A percentile compares a stretch with the other conserved stretches of the same genome.
phyloP scores from a whole-genome alignment of 2,329 filamentous ascomycete species.

The Fusarium dlaminii region DNA sequence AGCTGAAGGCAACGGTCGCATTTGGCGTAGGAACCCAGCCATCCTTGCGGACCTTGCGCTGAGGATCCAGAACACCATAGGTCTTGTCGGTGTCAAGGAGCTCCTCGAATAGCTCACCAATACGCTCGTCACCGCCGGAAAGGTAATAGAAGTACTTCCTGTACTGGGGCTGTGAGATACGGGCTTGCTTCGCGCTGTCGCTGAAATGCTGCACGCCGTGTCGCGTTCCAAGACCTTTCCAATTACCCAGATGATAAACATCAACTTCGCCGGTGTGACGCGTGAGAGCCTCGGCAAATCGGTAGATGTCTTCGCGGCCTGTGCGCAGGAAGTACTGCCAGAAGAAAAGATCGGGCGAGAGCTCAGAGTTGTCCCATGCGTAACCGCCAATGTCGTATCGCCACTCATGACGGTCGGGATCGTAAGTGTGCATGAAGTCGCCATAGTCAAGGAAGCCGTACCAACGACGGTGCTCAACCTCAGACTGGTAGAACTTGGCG shows the following conservation, averaged over 20 bases:
- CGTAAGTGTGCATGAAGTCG: conserved; percentile 71
- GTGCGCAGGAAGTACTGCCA: conserved; percentile 71
- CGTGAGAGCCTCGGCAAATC: conserved; percentile 66
- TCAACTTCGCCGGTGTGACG: conserved; percentile 70
- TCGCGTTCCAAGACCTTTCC: conserved; percentile 68
- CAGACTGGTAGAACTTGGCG: conserved; percentile 62
- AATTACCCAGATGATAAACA: conserved; percentile 67
- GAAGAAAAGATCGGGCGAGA: conserved; percentile 70
- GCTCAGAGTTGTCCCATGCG: conserved; percentile 72
- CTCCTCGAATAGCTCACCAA: conserved; percentile 63
- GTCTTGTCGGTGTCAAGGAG: conserved; percentile 62
- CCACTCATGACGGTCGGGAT: conserved; percentile 67
- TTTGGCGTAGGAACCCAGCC: conserved; percentile 56
- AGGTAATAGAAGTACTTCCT: conserved; percentile 66
- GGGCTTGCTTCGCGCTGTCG: conserved; percentile 69
- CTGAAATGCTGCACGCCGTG: conserved; percentile 71
- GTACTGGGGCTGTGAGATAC: conserved; percentile 66
- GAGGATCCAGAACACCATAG: conserved; percentile 63
- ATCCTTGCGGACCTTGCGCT: conserved; percentile 66
- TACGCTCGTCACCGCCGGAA: conserved; percentile 65
- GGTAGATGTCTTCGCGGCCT: conserved; percentile 64
- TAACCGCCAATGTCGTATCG: conserved; percentile 71
- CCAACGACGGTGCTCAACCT: conserved; percentile 67
- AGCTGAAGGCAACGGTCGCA: conserved; percentile 56
- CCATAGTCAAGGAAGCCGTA: conserved; percentile 72